These are phyloP conservation scores for Raddia distichophylla DNA, from an alignment of 176 grass and related monocot species.

Conservation along the genomic window DNA sequence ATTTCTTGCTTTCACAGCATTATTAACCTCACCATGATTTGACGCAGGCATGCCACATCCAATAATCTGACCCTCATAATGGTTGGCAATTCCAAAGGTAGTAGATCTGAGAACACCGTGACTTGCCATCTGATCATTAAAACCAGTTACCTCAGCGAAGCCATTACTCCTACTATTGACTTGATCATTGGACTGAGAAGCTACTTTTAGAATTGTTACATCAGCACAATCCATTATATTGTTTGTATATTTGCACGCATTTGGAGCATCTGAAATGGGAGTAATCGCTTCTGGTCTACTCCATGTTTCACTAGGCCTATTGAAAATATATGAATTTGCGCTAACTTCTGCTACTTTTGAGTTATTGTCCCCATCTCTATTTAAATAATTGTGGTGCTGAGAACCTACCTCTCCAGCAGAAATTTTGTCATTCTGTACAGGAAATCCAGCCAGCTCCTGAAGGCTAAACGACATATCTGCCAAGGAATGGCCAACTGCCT, in stretches of 20 bases:
- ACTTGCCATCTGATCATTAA: constrained; percentile 37
- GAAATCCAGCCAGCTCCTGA: constrained; percentile 38
- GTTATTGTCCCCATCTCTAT: constrained; percentile 39
- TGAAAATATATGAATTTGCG: constrained; percentile 37
- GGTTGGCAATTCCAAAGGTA: constrained; percentile 34
- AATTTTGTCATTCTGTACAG: constrained; percentile 34
- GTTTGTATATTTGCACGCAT: constrained; percentile 32
- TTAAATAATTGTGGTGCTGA: constrained; percentile 40
- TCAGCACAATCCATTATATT: constrained; percentile 22
- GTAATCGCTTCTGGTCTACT: constrained; percentile 32
- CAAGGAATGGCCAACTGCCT: constrained; percentile 34
- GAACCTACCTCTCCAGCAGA: constrained; percentile 17
- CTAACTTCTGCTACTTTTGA: constrained; percentile 36
- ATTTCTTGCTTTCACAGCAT: constrained; percentile 49
- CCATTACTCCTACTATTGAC: constrained; percentile 35
- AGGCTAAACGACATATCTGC: constrained; percentile 38
- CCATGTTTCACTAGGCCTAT: constrained; percentile 35
- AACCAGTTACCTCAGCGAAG: constrained; percentile 29
- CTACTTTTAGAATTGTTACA: constrained; percentile 31
- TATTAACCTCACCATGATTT: constrained; percentile 40
- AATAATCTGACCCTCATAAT: constrained; percentile 40
- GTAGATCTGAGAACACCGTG: constrained; percentile 42
- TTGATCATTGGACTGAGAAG: constrained; percentile 38
- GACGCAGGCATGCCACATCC: constrained; percentile 40
- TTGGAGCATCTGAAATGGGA: constrained; percentile 30